A percentile compares a stretch with the other conserved stretches of the same genome.
Conservation (phyloP, 148 eudicot species). For the Selenicereus undatus region DNA sequence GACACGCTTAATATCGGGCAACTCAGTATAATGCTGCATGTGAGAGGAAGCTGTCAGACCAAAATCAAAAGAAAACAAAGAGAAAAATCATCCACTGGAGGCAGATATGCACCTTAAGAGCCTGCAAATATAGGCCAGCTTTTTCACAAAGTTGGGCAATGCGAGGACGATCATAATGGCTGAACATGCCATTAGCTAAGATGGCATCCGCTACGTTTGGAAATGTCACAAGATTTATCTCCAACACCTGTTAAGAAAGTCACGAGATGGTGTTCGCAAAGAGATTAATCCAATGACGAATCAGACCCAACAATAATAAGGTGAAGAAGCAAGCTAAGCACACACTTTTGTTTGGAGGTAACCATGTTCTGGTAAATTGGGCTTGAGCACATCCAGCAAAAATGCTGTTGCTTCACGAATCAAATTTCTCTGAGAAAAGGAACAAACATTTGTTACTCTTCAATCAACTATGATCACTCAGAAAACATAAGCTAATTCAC, state of each 20-base stretch:
- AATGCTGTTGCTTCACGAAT: slow-evolving; percentile 99
- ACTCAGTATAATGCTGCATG: slow-evolving; percentile 80
- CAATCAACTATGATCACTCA: background rate
- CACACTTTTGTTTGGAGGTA: slow-evolving; percentile 83
- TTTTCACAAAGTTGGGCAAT: slow-evolving; percentile 97
- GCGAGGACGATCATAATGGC: slow-evolving; percentile 96
- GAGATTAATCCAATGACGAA: background rate
- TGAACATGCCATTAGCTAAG: slow-evolving; percentile 96
- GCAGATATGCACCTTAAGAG: slow-evolving; percentile 58
- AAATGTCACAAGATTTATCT: slow-evolving; percentile 89
- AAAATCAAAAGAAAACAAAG: background rate
- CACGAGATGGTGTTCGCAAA: background rate
- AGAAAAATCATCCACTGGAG: background rate
- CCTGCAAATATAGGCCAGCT: slow-evolving; percentile 87
- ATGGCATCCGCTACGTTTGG: slow-evolving; percentile 99
- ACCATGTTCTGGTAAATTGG: slow-evolving; percentile 88
- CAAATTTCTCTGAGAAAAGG: slow-evolving; percentile 68
- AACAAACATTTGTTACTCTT: background rate
- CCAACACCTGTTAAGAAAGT: slow-evolving; percentile 56
- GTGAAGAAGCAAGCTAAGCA: background rate
- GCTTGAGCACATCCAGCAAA: slow-evolving; percentile 91
- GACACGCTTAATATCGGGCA: slow-evolving; percentile 92
- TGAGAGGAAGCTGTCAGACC: slow-evolving; percentile 15
- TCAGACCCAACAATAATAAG: background rate
- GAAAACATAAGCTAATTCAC: background rate